Evolutionary conservation across 768 basidiomycete species (phyloP), one percentile per base, ranked within the genome.

Genomic region (Dioszegia hungarica): DNA sequence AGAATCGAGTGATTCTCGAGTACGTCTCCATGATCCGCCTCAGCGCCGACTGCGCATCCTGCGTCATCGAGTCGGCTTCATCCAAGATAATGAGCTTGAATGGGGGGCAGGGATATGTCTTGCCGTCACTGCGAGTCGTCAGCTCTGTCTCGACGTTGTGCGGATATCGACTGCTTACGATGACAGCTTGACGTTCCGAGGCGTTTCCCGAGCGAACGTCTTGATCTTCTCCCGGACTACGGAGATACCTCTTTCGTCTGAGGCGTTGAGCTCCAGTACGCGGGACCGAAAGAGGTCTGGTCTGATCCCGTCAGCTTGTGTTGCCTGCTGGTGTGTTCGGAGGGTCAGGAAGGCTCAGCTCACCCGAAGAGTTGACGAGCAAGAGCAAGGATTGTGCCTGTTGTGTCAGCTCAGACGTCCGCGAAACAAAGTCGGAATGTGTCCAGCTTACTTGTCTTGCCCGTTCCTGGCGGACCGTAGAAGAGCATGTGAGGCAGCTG

Each of bases 21-120:
- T 98, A 92, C n/a, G 86, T 93, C 77, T 99, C 95, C 95, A 99
- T 99, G 73, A 98, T 98, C n/a, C 95, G 84, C 38, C 95, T 82
- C 37, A 99, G 80, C 0, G 95, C 95, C 31, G 88, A 92, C 75
- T 99, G 95, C 4, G 95, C 95, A 72, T 99, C 95, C 78, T 98
- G 94, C 5, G 95, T 99, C 95, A 99, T 99, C 5, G 91, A 94
- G 75, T 99, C 95, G 20, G 95, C 95, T 78, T 99, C 95, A 68
- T 99, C 95, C 24, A 99, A 83, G 61, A 99, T 98, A 72, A 99
- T 87, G 62, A 99, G 94, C 75, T 99, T 99, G 81, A 90, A 99
- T 0, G 95, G 95, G 14, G 95, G 95, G 74, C 89, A 94, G 40
- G 93, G 94, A 72, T 97, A 98, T 39, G 80, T 82, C 70, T 88